These are phyloP conservation scores for Sphaerostilbella broomeana DNA, from an alignment of 2,329 filamentous ascomycete genomes.

Conservation along the genomic window DNA sequence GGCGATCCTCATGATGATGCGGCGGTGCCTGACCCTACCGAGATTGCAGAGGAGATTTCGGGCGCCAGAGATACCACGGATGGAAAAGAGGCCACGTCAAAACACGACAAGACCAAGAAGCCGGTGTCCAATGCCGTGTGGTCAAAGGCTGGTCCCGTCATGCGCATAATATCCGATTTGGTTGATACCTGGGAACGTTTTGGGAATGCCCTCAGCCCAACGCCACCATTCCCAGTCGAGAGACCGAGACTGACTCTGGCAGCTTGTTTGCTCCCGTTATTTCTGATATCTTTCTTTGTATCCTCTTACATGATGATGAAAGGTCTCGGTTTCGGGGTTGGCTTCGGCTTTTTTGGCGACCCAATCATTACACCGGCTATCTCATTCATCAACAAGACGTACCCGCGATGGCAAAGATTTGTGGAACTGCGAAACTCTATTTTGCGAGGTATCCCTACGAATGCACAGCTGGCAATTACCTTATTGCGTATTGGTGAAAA, in stretches of 20 bases:
- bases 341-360: conserved; percentile 74
- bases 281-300: conserved; percentile 46
- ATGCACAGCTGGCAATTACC: conserved; percentile 76
- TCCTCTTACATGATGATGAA: conserved; percentile 59
- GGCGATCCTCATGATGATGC: conserved; percentile 49
- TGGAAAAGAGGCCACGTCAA: conserved; percentile 38
- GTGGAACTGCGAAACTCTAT: conserved; percentile 69
- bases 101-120: conserved; percentile 68
- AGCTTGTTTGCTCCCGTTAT: conserved; percentile 42
- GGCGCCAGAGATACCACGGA: conserved; percentile 35
- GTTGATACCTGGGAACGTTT: conserved; percentile 47
- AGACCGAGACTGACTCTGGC: conserved; percentile 50
- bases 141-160: conserved; percentile 66
- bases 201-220: conserved; percentile 54
- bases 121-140: conserved; percentile 73
- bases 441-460: conserved; percentile 76
- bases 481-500: conserved; percentile 74
- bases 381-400: conserved; percentile 50
- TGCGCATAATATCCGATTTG: conserved; percentile 48
- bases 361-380: conserved; percentile 60
- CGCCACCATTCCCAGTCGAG: conserved; percentile 52
- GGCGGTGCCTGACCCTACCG: conserved; percentile 45
- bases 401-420: conserved; percentile 69
- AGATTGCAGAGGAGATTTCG: conserved; percentile 31
- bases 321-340: conserved; percentile 57